phyloP scores from a whole-genome alignment of 179 eudicot species.

The Carnegiea gigantea region DNA sequence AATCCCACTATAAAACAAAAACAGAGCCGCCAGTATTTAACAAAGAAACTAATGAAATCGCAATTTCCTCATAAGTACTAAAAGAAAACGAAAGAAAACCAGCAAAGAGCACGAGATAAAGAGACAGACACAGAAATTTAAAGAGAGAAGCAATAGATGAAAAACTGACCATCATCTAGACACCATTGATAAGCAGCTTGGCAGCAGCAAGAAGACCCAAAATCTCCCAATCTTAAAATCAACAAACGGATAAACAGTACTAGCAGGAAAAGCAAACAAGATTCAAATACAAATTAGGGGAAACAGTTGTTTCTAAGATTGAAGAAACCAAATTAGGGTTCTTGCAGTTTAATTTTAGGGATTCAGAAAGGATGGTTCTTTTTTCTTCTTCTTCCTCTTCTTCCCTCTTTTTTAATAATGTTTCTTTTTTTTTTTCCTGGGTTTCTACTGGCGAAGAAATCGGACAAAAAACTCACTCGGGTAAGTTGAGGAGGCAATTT shows the following conservation, averaged over 20 bases:
- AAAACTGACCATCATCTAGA: constrained; percentile 26
- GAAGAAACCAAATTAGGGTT: neutral
- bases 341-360: neutral
- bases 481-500: neutral
- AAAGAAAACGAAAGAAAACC: neutral
- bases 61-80: neutral
- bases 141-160: neutral
- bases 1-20: neutral
- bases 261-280: neutral
- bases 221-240: neutral
- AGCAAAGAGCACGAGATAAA: neutral
- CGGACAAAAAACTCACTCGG: neutral
- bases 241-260: neutral
- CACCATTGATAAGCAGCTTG: constrained; percentile 18
- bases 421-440: neutral
- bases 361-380: neutral
- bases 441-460: constrained; percentile 1
- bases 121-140: neutral
- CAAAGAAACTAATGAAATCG: neutral
- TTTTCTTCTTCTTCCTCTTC: neutral
- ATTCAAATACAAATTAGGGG: neutral
- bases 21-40: neutral
- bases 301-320: neutral
- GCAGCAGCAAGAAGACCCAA: neutral
- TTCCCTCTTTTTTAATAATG: neutral